phyloP scores from a whole-genome alignment of 371 early-diverging fungal species.

The Mucor lusitanicus region DNA sequence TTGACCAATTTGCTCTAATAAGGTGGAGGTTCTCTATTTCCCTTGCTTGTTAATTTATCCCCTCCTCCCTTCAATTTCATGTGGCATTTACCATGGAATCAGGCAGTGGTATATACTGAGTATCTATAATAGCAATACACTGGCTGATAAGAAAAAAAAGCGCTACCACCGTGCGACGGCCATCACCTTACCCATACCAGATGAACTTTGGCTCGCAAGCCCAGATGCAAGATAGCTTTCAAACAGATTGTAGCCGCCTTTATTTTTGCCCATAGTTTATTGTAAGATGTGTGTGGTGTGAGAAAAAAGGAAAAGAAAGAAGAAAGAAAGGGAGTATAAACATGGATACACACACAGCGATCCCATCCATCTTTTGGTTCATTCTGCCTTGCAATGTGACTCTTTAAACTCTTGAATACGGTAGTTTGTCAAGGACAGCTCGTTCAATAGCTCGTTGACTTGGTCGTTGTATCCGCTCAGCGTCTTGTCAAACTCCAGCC shows the following conservation, averaged over 20 bases:
- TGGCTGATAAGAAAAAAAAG: neutral
- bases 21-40: constrained; percentile 57
- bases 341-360: neutral
- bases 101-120: constrained; percentile 27
- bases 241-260: constrained; percentile 21
- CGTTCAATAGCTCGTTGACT: constrained; percentile 16
- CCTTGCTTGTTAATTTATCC: neutral
- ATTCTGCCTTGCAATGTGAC: neutral
- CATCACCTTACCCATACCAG: neutral
- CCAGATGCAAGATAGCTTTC: constrained; percentile 31
- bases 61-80: no score
- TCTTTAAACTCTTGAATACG: constrained; percentile 14
- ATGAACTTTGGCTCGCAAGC: neutral
- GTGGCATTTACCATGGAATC: constrained; percentile 27
- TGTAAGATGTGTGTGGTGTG: neutral
- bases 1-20: constrained; percentile 64
- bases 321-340: constrained; percentile 4
- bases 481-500: neutral
- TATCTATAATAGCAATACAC: constrained; percentile 8
- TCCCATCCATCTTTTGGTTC: neutral
- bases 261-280: constrained; percentile 33
- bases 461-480: constrained; percentile 6
- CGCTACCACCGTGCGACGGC: no score
- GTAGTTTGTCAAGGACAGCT: constrained; percentile 13
- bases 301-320: neutral